phyloP scores from a whole-genome alignment of 768 basidiomycete genomes.

The Mycena albidolilacea region DNA sequence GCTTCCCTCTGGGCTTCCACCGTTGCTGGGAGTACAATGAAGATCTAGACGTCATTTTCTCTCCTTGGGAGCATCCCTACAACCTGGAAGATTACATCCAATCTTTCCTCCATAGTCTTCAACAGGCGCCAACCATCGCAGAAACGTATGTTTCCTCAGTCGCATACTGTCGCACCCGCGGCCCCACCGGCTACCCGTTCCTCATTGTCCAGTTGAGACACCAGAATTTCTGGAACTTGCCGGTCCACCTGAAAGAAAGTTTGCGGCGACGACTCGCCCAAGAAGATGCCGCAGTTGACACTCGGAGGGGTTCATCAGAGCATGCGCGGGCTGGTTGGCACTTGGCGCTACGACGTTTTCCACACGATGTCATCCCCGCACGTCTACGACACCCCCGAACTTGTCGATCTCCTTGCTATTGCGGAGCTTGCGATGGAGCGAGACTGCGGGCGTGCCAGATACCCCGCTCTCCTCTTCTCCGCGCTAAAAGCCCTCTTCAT shows the following conservation, averaged over 20 bases:
- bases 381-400: too few relatives aligned
- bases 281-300: not conserved
- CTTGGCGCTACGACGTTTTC: slow-evolving; percentile 24
- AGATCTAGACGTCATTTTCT: slow-evolving; percentile 4
- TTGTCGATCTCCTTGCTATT: slow-evolving; percentile 19
- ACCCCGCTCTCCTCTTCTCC: slow-evolving; percentile 12
- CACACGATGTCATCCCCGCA: slow-evolving; percentile 15
- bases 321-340: slow-evolving; percentile 5
- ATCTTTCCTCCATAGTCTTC: not conserved
- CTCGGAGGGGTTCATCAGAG: not conserved
- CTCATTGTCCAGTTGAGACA: slow-evolving; percentile 14
- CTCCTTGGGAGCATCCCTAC: not conserved
- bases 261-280: slow-evolving; percentile 19
- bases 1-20: too few relatives aligned
- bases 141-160: not conserved
- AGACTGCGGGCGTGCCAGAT: slow-evolving; percentile 5
- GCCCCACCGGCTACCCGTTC: slow-evolving; percentile 21
- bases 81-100: not conserved
- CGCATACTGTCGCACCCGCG: slow-evolving; percentile 20
- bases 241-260: slow-evolving; percentile 17
- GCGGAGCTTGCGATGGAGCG: slow-evolving; percentile 16
- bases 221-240: not conserved
- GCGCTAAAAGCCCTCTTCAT: not conserved
- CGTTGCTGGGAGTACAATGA: slow-evolving; percentile 2
- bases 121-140: not conserved